These are phyloP conservation scores for Pseudogymnoascus sp. DNA, from an alignment of 2,329 filamentous ascomycete genomes.

Conservation along the genomic window DNA sequence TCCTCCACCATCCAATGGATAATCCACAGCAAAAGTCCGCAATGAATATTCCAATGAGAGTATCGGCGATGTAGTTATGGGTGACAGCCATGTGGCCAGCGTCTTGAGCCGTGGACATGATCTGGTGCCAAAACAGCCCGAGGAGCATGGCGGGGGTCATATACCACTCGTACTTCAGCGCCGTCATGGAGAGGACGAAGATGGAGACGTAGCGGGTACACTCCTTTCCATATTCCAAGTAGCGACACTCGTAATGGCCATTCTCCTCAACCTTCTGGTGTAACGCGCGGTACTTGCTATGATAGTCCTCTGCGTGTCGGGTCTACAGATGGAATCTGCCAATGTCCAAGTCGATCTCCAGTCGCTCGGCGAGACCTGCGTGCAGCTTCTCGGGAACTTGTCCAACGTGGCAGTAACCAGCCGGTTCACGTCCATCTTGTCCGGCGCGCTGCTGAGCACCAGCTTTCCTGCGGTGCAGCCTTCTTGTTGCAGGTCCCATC, in stretches of 20 bases:
- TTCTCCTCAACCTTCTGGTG: conserved; percentile 47
- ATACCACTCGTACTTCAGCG: conserved; percentile 47
- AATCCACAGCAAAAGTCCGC: conserved; percentile 60
- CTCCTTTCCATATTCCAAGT: conserved; percentile 52
- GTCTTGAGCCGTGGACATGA: conserved; percentile 63
- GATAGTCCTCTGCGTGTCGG: conserved; percentile 48
- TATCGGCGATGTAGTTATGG: conserved; percentile 50
- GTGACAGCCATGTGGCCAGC: conserved; percentile 59
- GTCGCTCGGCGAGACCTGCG: not conserved
- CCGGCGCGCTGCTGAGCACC: not conserved
- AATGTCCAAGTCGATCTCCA: conserved; percentile 41
- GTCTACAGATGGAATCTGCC: conserved; percentile 45
- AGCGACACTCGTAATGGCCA: conserved; percentile 53
- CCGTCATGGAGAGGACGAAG: conserved; percentile 41
- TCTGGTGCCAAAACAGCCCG: conserved; percentile 61
- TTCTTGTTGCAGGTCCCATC: not conserved
- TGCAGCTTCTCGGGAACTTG: not conserved
- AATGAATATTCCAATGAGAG: conserved; percentile 54
- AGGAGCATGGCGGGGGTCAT: conserved; percentile 49
- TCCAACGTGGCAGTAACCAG: not conserved
- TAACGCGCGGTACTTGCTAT: conserved; percentile 47
- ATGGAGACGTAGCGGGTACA: conserved; percentile 45
- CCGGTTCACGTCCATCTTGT: not conserved
- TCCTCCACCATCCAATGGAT: conserved; percentile 64
- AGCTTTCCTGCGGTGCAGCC: not conserved